Conservation (phyloP, 345 rosid genomes). For the Mallotus nudiflorus region DNA sequence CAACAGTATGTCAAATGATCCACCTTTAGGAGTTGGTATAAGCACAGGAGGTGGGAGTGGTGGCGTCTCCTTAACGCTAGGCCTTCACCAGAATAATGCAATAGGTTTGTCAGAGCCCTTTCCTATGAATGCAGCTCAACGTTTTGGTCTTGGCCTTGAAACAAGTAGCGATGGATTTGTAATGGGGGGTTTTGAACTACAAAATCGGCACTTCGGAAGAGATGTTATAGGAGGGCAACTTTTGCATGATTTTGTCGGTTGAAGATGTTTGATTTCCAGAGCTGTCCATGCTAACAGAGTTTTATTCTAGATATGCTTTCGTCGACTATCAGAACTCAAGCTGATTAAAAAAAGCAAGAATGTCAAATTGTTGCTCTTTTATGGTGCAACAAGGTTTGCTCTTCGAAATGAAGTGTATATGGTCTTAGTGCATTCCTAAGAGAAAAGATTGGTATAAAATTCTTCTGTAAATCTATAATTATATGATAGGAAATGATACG, state of each 20-base stretch:
- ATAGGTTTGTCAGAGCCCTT: constrained; percentile 14
- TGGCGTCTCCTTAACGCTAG: constrained; percentile 24
- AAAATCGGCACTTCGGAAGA: constrained; percentile 50
- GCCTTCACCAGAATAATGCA: constrained; percentile 29
- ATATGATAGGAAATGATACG: constrained; percentile 6
- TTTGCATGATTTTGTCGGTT: constrained; percentile 88
- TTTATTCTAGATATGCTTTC: constrained; percentile 6
- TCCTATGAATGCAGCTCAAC: constrained; percentile 16
- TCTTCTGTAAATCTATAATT: constrained; percentile 32
- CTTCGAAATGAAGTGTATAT: constrained; percentile 20
- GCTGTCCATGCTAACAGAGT: constrained; percentile 9
- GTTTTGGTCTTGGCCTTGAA: constrained; percentile 41
- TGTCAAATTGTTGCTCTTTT: constrained; percentile 6
- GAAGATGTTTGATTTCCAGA: constrained; percentile 21
- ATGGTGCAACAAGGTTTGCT: constrained; percentile 16
- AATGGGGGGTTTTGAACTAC: constrained; percentile 6
- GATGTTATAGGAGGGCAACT: constrained; percentile 83
- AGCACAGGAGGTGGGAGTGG: constrained; percentile 32
- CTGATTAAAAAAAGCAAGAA: constrained; percentile 4
- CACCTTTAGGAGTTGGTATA: not conserved
- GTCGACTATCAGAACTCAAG: constrained; percentile 7
- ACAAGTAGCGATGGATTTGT: constrained; percentile 14
- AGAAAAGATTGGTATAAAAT: constrained; percentile 28
- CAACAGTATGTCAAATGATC: constrained; percentile 6
- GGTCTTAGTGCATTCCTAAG: constrained; percentile 9